Evolutionary conservation across 495 filamentous ascomycete genomes (phyloP), one percentile per base, ranked within the genome.

Genomic region (Penicillium macrosclerotiorum): DNA sequence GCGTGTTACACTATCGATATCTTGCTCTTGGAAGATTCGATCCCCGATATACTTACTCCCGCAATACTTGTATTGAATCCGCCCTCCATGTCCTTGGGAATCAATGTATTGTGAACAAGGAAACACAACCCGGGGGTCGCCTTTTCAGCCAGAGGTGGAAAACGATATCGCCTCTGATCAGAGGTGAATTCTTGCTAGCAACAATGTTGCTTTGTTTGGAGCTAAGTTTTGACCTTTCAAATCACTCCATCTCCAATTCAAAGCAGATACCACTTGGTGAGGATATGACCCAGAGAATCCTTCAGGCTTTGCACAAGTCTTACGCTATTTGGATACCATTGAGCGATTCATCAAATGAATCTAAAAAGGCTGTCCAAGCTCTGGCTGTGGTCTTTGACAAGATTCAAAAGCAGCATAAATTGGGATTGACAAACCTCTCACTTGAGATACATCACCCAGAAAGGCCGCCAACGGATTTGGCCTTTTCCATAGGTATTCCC

Each of bases 371-470:
- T 11, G 77, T 76, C 17, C 73, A 74, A 24, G 76, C 82, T 2
- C 66, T 91, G 8, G 72, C 76, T 13, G 72, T 88, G 38, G 85
- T 89, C 72, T 64, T 90, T 24, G 68, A 74, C 17, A 88, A 88
- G 57, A 64, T 89, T 30, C 79, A 76, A 13, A 34, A 37, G 5
- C 29, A 43, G 27, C 12, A 25, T 3, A n/a, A 29, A 33, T 8
- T 3, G 13, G 30, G 2, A 8, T 18, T 34, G 8, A 17, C 32
- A 1, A 17, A 2, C 9, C n/a, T 34, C 6, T n/a, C n/a, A n/a
- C n/a, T n/a, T n/a, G n/a, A n/a, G n/a, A n/a, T n/a, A n/a, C n/a
- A n/a, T n/a, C n/a, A n/a, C n/a, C n/a, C n/a, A n/a, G n/a, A n/a
- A n/a, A n/a, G n/a, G n/a, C n/a, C n/a, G n/a, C n/a, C n/a, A n/a